phyloP scores from a whole-genome alignment of 208 protist genomes.

The Phytomonas serpens region DNA sequence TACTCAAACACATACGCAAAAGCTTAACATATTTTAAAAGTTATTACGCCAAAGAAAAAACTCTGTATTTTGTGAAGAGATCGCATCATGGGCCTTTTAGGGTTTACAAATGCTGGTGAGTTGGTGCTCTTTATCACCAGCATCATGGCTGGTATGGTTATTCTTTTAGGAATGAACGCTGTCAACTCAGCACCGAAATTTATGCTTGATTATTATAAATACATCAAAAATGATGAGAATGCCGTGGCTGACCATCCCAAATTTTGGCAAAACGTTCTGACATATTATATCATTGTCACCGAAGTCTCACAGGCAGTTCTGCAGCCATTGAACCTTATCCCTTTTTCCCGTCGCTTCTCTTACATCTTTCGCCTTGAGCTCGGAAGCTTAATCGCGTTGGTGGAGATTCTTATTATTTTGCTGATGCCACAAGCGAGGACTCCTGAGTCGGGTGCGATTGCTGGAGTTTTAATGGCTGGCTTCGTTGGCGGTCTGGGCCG shows the following conservation, averaged over 20 bases:
- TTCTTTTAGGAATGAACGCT: slow-evolving; percentile 71
- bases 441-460: slow-evolving; percentile 28
- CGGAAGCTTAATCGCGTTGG: slow-evolving; percentile 24
- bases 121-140: slow-evolving; percentile 46
- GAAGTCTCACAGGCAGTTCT: slow-evolving; percentile 43
- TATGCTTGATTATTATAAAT: slow-evolving; percentile 66
- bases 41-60: not conserved
- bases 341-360: slow-evolving; percentile 37
- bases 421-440: slow-evolving; percentile 23
- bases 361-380: slow-evolving; percentile 29
- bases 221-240: slow-evolving; percentile 23
- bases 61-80: not conserved
- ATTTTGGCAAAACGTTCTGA: slow-evolving; percentile 54
- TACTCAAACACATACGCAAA: not conserved
- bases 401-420: slow-evolving; percentile 41
- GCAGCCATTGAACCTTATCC: slow-evolving; percentile 34
- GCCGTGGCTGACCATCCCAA: slow-evolving; percentile 19
- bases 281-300: slow-evolving; percentile 63
- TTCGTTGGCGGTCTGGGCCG: slow-evolving; percentile 39
- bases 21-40: not conserved
- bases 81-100: slow-evolving; percentile 17
- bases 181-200: slow-evolving; percentile 65
- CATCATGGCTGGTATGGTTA: slow-evolving; percentile 54
- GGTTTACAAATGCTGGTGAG: slow-evolving; percentile 21
- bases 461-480: slow-evolving; percentile 30